Percentiles rank a stretch among this genome's conserved stretches.
phyloP scores from a whole-genome alignment of 2,329 filamentous ascomycete genomes.

The Coccinonectria pachysandricola region DNA sequence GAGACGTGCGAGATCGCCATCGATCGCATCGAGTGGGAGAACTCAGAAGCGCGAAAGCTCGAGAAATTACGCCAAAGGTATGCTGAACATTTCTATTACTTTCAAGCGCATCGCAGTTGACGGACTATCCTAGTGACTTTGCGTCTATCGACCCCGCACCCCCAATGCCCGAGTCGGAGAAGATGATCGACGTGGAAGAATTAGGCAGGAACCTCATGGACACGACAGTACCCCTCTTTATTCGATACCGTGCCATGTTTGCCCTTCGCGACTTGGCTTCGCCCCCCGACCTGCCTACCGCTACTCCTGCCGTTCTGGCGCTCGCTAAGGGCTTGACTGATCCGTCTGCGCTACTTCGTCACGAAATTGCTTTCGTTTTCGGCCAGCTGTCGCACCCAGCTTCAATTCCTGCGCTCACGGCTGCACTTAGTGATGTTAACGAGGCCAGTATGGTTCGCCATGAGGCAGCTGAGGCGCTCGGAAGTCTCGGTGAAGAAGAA shows the following conservation, averaged over 20 bases:
- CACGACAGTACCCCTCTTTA: constrained; percentile 68
- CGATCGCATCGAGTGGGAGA: constrained; percentile 88
- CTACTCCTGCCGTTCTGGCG: constrained; percentile 74
- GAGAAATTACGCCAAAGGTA: constrained; percentile 80
- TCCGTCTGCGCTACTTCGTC: constrained; percentile 83
- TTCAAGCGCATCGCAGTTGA: constrained; percentile 18
- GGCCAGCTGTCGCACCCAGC: constrained; percentile 92
- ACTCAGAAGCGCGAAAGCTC: constrained; percentile 56
- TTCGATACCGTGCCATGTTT: constrained; percentile 97
- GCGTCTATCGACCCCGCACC: constrained; percentile 92
- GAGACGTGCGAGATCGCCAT: constrained; percentile 98
- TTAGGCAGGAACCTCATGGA: constrained; percentile 73
- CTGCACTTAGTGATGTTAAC: constrained; percentile 63
- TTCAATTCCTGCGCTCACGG: constrained; percentile 83
- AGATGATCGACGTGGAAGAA: constrained; percentile 64
- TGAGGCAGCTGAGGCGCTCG: constrained; percentile 91
- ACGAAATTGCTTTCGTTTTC: constrained; percentile 97
- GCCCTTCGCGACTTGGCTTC: constrained; percentile 89
- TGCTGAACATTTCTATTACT: constrained; percentile 12
- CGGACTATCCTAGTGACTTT: constrained; percentile 60
- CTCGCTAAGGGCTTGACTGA: constrained; percentile 80
- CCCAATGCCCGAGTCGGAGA: constrained; percentile 62
- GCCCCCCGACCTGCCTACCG: constrained; percentile 81
- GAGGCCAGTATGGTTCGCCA: constrained; percentile 96
- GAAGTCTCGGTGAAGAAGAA: constrained; percentile 84